phyloP scores from a whole-genome alignment of 1,139 yeast genomes.

The Pichia sp. region DNA sequence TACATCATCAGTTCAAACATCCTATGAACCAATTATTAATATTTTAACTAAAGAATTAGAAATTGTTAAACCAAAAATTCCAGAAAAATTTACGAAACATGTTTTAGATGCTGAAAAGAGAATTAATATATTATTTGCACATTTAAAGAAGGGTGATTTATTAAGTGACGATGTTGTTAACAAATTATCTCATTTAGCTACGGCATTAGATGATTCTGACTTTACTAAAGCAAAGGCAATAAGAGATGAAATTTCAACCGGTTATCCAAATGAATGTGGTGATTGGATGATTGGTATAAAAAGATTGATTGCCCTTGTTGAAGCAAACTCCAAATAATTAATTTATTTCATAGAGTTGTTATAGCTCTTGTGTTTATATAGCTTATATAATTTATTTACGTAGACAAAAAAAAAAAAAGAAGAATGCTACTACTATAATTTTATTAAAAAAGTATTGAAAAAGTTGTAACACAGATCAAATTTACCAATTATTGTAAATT shows the following conservation, averaged over 20 bases:
- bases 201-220: constrained; percentile 47
- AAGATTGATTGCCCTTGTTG: constrained; percentile 67
- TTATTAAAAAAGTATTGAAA: no score
- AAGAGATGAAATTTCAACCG: constrained; percentile 57
- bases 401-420: no score
- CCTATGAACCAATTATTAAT: constrained; percentile 46
- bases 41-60: constrained; percentile 49
- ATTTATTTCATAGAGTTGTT: no score
- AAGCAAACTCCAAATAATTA: constrained; percentile 11
- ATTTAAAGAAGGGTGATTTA: constrained; percentile 68
- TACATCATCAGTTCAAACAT: not conserved
- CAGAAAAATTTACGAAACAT: constrained; percentile 69
- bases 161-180: constrained; percentile 52
- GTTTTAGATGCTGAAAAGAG: constrained; percentile 79
- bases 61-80: constrained; percentile 65
- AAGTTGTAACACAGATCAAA: no score
- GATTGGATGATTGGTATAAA: constrained; percentile 93
- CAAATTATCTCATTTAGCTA: constrained; percentile 47
- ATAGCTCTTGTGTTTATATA: no score
- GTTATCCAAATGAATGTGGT: constrained; percentile 70
- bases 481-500: no score
- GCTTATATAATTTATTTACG: no score
- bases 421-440: no score
- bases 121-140: constrained; percentile 68
- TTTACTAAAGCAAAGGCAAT: constrained; percentile 53